Conservation (phyloP, 176 grass and related monocot species). For the Eragrostis curvula region DNA sequence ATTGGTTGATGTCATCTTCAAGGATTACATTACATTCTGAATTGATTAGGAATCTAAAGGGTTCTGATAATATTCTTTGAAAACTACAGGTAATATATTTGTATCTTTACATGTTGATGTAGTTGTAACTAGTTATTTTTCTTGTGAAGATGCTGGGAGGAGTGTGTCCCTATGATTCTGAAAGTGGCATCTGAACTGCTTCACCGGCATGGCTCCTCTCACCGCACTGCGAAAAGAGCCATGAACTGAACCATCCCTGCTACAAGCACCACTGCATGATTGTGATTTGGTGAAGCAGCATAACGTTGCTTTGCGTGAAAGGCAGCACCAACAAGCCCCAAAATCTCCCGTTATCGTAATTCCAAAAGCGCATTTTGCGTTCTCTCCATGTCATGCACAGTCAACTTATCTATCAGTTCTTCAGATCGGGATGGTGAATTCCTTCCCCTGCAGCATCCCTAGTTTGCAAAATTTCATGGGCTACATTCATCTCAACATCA, state of each 20-base stretch:
- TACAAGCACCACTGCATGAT: conserved; percentile 37
- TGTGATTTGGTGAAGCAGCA: conserved; percentile 27
- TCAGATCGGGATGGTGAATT: conserved; percentile 21
- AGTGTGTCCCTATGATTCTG: conserved; percentile 30
- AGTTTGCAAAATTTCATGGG: background rate
- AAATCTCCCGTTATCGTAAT: background rate
- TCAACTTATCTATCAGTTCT: conserved; percentile 13
- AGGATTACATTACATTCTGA: background rate
- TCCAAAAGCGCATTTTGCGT: conserved; percentile 22
- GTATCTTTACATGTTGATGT: background rate
- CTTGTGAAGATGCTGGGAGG: background rate
- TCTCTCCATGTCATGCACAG: conserved; percentile 10
- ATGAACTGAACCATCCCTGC: conserved; percentile 43
- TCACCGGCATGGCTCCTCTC: conserved; percentile 29
- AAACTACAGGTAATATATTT: background rate
- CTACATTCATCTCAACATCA: conserved; percentile 29
- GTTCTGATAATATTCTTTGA: background rate
- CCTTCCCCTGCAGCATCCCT: conserved; percentile 2
- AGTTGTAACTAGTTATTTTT: background rate
- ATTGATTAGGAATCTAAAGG: background rate
- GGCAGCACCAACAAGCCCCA: conserved; percentile 21
- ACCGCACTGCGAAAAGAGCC: conserved; percentile 32
- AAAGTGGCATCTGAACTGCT: conserved; percentile 48
- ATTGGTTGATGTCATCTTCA: conserved; percentile 2
- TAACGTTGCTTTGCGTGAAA: conserved; percentile 35